Evolutionary conservation across 2,329 filamentous ascomycete genomes (phyloP).

Genomic region (Calonectria pauciramosa): DNA sequence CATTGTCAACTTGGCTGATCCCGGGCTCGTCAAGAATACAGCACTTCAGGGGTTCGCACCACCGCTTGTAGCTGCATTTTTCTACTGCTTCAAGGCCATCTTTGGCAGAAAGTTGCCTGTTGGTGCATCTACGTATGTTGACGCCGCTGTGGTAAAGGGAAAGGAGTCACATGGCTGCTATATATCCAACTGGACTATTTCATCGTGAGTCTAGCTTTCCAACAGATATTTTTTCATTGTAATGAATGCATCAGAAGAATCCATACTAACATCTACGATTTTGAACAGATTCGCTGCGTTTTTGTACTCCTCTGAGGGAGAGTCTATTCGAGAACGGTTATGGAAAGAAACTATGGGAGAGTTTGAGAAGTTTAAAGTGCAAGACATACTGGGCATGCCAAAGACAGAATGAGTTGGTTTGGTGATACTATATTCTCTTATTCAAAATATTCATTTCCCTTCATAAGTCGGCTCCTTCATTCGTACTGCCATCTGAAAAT

Average conservation of each 20-base stretch:
- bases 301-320: constrained; percentile 15
- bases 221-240: no score
- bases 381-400: neutral
- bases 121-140: constrained; percentile 29
- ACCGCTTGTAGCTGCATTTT: neutral
- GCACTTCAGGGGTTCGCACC: constrained; percentile 14
- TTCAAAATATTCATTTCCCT: neutral
- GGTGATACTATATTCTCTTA: neutral
- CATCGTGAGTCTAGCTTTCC: constrained; percentile 12
- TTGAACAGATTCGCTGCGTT: constrained; percentile 7
- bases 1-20: constrained; percentile 28
- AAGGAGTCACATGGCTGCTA: constrained; percentile 28
- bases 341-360: constrained; percentile 29
- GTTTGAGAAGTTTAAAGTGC: neutral
- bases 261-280: neutral
- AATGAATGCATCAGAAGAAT: no score
- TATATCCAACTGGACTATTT: constrained; percentile 22
- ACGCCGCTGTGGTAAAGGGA: constrained; percentile 17
- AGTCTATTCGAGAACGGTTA: neutral
- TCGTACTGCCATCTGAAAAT: neutral
- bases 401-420: neutral
- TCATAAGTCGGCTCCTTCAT: no score
- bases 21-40: constrained; percentile 14
- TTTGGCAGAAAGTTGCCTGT: constrained; percentile 4
- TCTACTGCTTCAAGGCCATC: constrained; percentile 16